Conservation (phyloP, 495 filamentous ascomycete species). For the Elasticomyces elasticus region DNA sequence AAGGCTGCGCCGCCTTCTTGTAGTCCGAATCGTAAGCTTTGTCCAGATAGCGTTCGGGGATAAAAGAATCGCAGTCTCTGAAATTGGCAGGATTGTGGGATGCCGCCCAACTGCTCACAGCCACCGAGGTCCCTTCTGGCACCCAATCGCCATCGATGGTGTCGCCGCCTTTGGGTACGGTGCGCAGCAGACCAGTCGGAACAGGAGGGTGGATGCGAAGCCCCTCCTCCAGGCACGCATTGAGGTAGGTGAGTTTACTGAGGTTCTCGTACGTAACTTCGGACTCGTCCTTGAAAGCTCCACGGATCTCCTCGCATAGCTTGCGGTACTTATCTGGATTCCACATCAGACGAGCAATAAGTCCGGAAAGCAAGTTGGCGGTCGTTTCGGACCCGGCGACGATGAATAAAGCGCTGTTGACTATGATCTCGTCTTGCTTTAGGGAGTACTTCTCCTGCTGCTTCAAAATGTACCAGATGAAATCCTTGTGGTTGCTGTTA, state of each 20-base stretch:
- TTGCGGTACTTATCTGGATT: conserved; percentile 16
- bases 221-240: conserved; percentile 42
- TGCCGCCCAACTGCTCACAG: conserved; percentile 10
- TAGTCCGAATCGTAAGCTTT: conserved; percentile 18
- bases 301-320: conserved; percentile 21
- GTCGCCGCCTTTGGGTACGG: conserved; percentile 37
- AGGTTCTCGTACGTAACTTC: conserved; percentile 29
- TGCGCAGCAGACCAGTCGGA: conserved; percentile 37
- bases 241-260: conserved; percentile 34
- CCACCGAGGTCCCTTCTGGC: conserved; percentile 25
- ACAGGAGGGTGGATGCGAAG: conserved; percentile 46
- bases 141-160: conserved; percentile 33
- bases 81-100: conserved; percentile 24
- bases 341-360: conserved; percentile 21
- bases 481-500: conserved; percentile 25
- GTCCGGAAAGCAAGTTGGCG: conserved; percentile 24
- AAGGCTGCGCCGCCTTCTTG: conserved; percentile 26
- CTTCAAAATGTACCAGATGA: conserved; percentile 29
- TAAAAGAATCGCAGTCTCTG: conserved; percentile 23
- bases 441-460: conserved; percentile 27
- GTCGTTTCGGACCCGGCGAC: conserved; percentile 33
- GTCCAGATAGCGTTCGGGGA: conserved; percentile 29
- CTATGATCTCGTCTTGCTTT: conserved; percentile 26
- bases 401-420: conserved; percentile 28
- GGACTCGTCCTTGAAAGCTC: conserved; percentile 15